Evolutionary conservation across 2,329 filamentous ascomycete genomes (phyloP).

Genomic region (Colletotrichum theobromicola): DNA sequence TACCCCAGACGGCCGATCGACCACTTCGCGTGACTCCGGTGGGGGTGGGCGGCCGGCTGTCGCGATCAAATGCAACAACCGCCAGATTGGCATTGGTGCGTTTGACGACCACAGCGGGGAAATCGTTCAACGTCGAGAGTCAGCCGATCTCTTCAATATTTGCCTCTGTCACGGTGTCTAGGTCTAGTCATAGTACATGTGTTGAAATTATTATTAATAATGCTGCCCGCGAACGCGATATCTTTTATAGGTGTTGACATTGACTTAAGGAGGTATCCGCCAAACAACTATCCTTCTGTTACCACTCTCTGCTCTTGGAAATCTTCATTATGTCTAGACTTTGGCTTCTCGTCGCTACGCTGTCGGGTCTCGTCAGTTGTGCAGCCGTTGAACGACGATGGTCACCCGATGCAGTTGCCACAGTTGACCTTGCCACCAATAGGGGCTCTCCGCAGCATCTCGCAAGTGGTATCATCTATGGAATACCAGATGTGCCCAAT

Average conservation of each 20-base stretch:
- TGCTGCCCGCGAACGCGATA: background rate
- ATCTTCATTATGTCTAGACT: background rate
- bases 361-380: background rate
- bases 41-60: background rate
- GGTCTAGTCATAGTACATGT: background rate
- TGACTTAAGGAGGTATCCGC: no score
- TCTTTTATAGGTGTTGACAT: background rate
- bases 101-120: background rate
- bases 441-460: background rate
- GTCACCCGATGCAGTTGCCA: background rate
- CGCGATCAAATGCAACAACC: background rate
- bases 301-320: background rate
- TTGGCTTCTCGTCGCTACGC: background rate
- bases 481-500: background rate
- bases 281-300: background rate
- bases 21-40: background rate
- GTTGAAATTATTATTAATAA: background rate
- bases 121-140: background rate
- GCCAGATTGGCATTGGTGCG: background rate
- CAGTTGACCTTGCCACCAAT: background rate
- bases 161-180: background rate
- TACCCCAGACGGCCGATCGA: background rate
- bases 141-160: background rate
- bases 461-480: background rate
- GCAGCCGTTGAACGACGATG: background rate